Evolutionary conservation across 768 basidiomycete genomes (phyloP).

Genomic region (Lentinula guzmanii): DNA sequence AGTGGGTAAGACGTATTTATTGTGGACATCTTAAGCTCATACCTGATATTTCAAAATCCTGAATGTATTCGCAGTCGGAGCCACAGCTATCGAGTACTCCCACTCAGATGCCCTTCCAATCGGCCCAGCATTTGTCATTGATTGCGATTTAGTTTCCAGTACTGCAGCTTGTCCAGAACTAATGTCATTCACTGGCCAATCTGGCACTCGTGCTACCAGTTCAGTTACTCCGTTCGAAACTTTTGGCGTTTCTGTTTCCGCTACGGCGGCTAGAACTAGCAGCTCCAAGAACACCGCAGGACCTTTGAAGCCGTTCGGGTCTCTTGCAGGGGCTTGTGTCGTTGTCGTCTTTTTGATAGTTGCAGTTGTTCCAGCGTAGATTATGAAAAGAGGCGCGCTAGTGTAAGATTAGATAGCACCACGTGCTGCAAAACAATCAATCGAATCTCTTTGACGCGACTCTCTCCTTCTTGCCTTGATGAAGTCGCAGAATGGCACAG

Average conservation of each 20-base stretch:
- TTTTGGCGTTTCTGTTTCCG: not conserved
- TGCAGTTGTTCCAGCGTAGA: too few relatives aligned
- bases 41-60: too few relatives aligned
- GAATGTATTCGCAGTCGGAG: not conserved
- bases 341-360: not conserved
- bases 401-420: not conserved
- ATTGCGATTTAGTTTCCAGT: not conserved
- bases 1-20: not conserved
- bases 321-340: not conserved
- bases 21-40: too few relatives aligned
- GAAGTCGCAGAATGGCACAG: slow-evolving; percentile 1
- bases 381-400: too few relatives aligned
- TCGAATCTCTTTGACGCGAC: not conserved
- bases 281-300: not conserved
- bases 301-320: not conserved
- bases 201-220: not conserved
- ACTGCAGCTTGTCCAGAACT: not conserved
- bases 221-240: not conserved
- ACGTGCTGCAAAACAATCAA: not conserved
- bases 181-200: not conserved
- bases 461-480: not conserved
- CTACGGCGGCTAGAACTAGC: not conserved
- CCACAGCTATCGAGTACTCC: not conserved
- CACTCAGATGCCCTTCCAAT: not conserved
- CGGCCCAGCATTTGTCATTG: not conserved